Evolutionary conservation across 148 eudicot genomes (phyloP).

Genomic region (Rhododendron henanense): DNA sequence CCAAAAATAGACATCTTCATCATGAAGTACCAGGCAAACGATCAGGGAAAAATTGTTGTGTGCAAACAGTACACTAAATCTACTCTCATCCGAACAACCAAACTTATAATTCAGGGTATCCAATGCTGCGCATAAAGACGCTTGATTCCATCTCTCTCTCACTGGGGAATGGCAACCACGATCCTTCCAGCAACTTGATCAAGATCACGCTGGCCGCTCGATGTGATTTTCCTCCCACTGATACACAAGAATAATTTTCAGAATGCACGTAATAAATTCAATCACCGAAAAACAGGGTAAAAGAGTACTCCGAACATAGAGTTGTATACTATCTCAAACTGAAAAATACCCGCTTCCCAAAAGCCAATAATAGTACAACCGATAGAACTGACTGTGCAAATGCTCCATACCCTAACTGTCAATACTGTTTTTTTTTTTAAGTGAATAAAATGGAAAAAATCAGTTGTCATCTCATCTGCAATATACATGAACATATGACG

Average conservation of each 20-base stretch:
- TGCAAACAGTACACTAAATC: neutral
- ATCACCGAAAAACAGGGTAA: neutral
- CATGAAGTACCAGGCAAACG: neutral
- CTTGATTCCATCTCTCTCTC: neutral
- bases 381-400: neutral
- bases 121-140: neutral
- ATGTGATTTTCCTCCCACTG: constrained; percentile 7
- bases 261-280: neutral
- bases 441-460: neutral
- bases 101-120: neutral
- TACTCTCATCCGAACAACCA: neutral
- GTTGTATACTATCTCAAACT: neutral
- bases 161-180: neutral
- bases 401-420: neutral
- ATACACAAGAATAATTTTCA: neutral
- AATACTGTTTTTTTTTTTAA: neutral
- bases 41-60: neutral
- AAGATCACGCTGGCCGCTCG: constrained; percentile 3
- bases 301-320: neutral
- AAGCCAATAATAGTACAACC: neutral
- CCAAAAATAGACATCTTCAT: neutral
- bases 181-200: constrained; percentile 4
- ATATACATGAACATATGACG: neutral
- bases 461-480: neutral
- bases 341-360: neutral